phyloP scores from a whole-genome alignment of 768 basidiomycete species.

The Grammothele lineata region DNA sequence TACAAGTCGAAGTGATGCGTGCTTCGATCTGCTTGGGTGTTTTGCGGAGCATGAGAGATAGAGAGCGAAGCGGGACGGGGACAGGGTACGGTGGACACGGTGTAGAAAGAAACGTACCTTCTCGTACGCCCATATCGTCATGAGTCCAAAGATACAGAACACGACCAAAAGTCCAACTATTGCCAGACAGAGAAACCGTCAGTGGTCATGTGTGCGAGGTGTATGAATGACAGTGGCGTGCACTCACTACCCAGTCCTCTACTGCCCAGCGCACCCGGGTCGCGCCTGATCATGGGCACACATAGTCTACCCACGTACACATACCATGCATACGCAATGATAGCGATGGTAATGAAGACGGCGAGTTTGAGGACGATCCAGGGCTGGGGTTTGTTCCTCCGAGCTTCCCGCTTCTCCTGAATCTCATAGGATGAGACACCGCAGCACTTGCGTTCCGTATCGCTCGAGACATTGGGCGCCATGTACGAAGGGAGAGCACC shows the following conservation, averaged over 20 bases:
- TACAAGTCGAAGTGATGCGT: too few relatives aligned
- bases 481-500: background rate
- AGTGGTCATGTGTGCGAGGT: too few relatives aligned
- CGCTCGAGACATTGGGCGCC: conserved; percentile 6
- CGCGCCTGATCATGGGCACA: conserved; percentile 59
- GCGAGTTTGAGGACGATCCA: conserved; percentile 73
- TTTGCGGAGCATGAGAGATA: too few relatives aligned
- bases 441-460: conserved; percentile 32
- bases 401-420: conserved; percentile 38
- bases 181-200: background rate
- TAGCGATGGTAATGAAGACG: conserved; percentile 51
- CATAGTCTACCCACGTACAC: conserved; percentile 76
- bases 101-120: conserved; percentile 44
- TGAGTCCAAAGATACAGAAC: conserved; percentile 58
- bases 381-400: conserved; percentile 51
- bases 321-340: conserved; percentile 68
- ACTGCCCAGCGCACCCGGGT: conserved; percentile 40
- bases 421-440: conserved; percentile 56
- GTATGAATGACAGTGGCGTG: background rate
- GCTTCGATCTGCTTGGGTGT: too few relatives aligned
- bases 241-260: conserved; percentile 65
- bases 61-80: too few relatives aligned
- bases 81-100: too few relatives aligned
- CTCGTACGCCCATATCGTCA: conserved; percentile 77
- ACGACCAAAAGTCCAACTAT: conserved; percentile 65